Conservation (phyloP, 208 protist genomes). For the Naegleria lovaniensis region DNA sequence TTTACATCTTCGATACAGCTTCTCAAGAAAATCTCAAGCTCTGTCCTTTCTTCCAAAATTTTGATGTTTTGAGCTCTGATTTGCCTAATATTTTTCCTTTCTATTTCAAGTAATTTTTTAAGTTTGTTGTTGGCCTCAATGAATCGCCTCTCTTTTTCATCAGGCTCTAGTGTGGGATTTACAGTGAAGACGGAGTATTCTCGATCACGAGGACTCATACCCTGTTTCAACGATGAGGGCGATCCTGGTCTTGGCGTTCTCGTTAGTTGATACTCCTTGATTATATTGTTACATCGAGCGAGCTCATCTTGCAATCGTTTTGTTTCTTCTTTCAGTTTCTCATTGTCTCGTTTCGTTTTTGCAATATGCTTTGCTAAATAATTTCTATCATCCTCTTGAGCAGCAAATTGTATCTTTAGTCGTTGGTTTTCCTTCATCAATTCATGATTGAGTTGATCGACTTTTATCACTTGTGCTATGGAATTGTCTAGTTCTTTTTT, state of each 20-base stretch:
- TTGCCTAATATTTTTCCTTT: background rate
- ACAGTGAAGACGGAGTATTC: background rate
- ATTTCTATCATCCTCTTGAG: constrained; percentile 27
- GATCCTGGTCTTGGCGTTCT: no score
- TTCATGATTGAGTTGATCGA: background rate
- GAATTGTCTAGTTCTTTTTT: background rate
- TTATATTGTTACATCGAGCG: background rate
- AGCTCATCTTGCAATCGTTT: background rate
- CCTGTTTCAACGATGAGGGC: background rate
- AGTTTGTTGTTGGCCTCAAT: background rate
- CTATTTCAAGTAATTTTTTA: background rate
- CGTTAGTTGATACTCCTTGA: background rate
- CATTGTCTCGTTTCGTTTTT: constrained; percentile 23
- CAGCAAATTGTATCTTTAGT: constrained; percentile 20
- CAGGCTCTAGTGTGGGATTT: background rate
- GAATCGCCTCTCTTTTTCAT: background rate
- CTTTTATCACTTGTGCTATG: background rate
- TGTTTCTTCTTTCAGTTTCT: background rate
- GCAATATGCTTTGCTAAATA: constrained; percentile 7
- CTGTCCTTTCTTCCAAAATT: constrained; percentile 2
- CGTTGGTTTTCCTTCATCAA: constrained; percentile 15
- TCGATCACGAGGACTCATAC: background rate
- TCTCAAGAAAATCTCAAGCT: constrained; percentile 21
- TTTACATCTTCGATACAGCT: constrained; percentile 28
- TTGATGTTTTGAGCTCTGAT: background rate